These are phyloP conservation scores for Lenzites betulinus DNA, from an alignment of 768 basidiomycete species.

Conservation along the genomic window DNA sequence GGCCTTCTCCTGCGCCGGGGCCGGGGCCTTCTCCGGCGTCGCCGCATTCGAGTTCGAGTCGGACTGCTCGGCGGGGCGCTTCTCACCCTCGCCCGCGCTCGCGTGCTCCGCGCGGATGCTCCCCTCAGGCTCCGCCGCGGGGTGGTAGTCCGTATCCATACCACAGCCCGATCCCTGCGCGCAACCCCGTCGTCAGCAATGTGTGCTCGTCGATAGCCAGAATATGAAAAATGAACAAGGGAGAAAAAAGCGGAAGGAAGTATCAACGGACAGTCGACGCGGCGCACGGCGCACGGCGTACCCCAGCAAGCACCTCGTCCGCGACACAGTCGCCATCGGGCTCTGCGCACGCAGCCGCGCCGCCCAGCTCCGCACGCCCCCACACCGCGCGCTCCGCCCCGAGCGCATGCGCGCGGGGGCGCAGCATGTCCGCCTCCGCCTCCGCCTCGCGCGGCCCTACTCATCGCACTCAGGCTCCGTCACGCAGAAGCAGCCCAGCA, in stretches of 20 bases:
- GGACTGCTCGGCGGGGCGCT: slow-evolving; percentile 15
- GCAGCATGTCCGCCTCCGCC: slow-evolving; percentile 23
- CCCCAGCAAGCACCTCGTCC: background rate
- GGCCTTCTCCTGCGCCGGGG: too few relatives aligned
- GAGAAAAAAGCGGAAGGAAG: too few relatives aligned
- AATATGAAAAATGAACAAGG: background rate
- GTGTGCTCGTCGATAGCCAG: background rate
- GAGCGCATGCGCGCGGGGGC: slow-evolving; percentile 26
- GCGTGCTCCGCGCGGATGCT: background rate
- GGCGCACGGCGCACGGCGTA: background rate
- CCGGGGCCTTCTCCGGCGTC: too few relatives aligned
- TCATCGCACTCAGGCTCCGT: background rate
- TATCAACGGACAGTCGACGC: background rate
- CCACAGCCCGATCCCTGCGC: slow-evolving; percentile 27
- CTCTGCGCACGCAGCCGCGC: slow-evolving; percentile 3
- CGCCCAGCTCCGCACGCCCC: slow-evolving; percentile 16
- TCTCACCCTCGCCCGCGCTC: slow-evolving; percentile 9
- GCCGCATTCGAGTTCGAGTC: too few relatives aligned
- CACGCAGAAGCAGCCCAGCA: slow-evolving; percentile 1
- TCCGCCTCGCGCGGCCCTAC: slow-evolving; percentile 16
- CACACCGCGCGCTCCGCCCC: slow-evolving; percentile 22
- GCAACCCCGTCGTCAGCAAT: background rate
- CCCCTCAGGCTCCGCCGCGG: too few relatives aligned
- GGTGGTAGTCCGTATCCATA: slow-evolving; percentile 26
- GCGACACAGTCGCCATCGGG: background rate